Conservation (phyloP, 306 rosid species). For the Vigna unguiculata region DNA sequence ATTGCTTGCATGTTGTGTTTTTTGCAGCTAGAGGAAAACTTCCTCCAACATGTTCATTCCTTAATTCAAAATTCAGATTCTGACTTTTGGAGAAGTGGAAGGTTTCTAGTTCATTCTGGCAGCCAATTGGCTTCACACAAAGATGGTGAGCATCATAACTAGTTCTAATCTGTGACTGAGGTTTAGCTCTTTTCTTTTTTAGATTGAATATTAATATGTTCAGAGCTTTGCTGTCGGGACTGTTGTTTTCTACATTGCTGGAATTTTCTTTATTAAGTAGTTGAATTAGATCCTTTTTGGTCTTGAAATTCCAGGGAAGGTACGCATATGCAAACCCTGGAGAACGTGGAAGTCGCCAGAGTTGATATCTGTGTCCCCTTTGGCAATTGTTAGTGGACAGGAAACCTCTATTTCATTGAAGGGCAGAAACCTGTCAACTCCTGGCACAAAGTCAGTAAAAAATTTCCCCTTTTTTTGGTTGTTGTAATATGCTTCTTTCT, state of each 20-base stretch:
- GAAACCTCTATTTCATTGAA: conserved; percentile 69
- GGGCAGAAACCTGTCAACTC: conserved; percentile 81
- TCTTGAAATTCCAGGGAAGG: conserved; percentile 66
- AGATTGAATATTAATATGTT: neutral
- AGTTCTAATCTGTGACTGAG: conserved; percentile 3
- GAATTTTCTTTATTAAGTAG: conserved; percentile 27
- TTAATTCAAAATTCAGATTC: conserved; percentile 67
- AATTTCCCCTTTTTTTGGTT: conserved; percentile 18
- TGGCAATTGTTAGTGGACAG: conserved; percentile 84
- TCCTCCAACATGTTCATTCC: conserved; percentile 62
- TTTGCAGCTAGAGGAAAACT: conserved; percentile 80
- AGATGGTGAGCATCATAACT: conserved; percentile 70
- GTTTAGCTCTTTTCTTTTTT: neutral
- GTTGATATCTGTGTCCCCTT: conserved; percentile 80
- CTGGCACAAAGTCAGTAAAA: conserved; percentile 75
- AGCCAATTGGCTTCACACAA: conserved; percentile 78
- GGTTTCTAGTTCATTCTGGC: conserved; percentile 80
- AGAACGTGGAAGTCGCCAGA: conserved; percentile 82
- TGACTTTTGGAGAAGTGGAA: conserved; percentile 89
- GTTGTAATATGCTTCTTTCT: conserved; percentile 29
- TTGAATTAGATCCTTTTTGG: conserved; percentile 37
- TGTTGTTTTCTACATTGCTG: neutral
- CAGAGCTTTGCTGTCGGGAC: conserved; percentile 12
- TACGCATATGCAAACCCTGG: conserved; percentile 71
- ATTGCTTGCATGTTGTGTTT: conserved; percentile 43